These are phyloP conservation scores for Moesziomyces aphidis DNA, from an alignment of 1,284 basidiomycete genomes.

Conservation along the genomic window DNA sequence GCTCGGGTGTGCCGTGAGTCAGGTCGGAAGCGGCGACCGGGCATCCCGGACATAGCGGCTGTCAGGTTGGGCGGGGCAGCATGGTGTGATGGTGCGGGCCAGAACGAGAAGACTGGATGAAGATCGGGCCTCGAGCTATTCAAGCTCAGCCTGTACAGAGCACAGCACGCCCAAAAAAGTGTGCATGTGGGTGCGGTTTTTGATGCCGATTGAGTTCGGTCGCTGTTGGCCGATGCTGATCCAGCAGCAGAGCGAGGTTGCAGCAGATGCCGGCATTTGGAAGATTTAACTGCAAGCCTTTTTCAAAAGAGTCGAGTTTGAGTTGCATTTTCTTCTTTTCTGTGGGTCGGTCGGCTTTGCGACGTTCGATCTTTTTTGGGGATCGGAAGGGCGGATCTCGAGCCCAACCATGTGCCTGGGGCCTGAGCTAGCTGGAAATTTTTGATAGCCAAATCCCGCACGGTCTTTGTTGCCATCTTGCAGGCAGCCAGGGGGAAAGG, in stretches of 20 bases:
- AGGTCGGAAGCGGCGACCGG: conserved; percentile 1
- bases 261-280: conserved; percentile 18
- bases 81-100: too few species aligned
- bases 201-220: background rate
- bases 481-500: too few species aligned
- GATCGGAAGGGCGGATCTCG: background rate
- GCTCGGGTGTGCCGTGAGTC: background rate
- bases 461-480: conserved; percentile 17
- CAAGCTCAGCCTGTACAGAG: too few species aligned
- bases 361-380: conserved; percentile 3
- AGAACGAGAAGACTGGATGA: too few species aligned
- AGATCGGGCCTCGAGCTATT: too few species aligned
- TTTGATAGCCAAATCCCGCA: conserved; percentile 40
- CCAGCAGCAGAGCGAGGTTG: background rate
- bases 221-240: background rate
- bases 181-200: background rate
- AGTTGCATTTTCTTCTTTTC: background rate
- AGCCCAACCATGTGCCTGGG: background rate
- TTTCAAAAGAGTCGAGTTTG: background rate
- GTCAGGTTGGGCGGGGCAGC: background rate
- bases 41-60: background rate
- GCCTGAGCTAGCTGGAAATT: background rate
- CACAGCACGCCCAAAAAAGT: too few species aligned
- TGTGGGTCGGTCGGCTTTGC: too few species aligned
- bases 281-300: background rate